Conservation (phyloP, 352 stramenopile species). For the Blastocystis sp. region DNA sequence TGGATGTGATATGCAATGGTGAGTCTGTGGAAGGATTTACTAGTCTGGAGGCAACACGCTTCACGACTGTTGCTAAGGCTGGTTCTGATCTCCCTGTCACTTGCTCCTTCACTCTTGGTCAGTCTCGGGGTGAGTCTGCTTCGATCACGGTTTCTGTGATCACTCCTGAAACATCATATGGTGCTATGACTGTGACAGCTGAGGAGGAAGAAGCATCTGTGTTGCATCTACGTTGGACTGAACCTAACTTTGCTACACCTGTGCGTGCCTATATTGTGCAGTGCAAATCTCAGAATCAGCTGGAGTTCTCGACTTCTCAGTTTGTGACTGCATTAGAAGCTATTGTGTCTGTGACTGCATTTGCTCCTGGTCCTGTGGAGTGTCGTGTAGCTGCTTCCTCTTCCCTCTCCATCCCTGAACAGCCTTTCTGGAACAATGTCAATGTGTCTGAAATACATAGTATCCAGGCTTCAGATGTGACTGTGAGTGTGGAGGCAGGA, state of each 20-base stretch:
- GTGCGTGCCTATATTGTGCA: not conserved
- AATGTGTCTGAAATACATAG: not conserved
- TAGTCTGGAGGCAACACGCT: not conserved
- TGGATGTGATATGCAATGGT: conserved; percentile 34
- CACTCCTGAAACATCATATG: not conserved
- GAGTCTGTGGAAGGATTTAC: not conserved
- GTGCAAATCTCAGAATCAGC: not conserved
- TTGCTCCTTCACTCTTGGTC: conserved; percentile 9
- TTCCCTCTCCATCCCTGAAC: not conserved
- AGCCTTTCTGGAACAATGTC: not conserved
- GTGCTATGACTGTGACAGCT: not conserved
- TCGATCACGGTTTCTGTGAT: not conserved
- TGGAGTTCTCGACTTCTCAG: not conserved
- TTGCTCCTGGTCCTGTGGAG: not conserved
- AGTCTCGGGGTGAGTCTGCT: not conserved
- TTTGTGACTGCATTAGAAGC: not conserved
- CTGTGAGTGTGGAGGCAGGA: not conserved
- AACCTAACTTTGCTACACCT: not conserved
- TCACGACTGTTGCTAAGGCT: not conserved
- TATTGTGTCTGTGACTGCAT: not conserved
- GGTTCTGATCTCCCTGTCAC: not conserved
- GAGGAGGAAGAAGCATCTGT: not conserved
- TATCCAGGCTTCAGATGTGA: not conserved
- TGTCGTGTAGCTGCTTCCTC: conserved; percentile 5
- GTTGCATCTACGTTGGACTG: not conserved